These are phyloP conservation scores for Globisporangium carolinianum DNA, from an alignment of 352 stramenopile species.

Conservation along the genomic window DNA sequence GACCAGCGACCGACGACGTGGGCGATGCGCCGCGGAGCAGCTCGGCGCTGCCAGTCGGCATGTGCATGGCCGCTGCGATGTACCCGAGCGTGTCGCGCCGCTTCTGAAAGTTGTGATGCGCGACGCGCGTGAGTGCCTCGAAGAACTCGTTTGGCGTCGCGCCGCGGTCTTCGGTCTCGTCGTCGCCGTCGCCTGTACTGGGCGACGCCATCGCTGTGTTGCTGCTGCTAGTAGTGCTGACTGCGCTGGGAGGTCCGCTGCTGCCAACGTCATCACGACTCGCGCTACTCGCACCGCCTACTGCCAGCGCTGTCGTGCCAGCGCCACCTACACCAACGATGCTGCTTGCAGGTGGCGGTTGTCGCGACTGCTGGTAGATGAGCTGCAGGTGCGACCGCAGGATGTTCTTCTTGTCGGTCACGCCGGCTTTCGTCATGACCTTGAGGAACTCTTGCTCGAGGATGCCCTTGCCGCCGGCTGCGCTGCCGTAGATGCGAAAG, in stretches of 20 bases:
- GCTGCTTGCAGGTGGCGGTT: constrained; percentile 6
- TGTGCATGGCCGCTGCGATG: constrained; percentile 28
- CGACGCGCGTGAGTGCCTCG: constrained; percentile 62
- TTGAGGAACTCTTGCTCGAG: constrained; percentile 80
- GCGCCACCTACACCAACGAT: not conserved
- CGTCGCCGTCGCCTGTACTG: constrained; percentile 23
- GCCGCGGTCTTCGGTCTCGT: constrained; percentile 46
- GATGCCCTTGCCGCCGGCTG: constrained; percentile 55
- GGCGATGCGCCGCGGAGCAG: not conserved
- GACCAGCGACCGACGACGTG: not conserved
- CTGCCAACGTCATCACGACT: not conserved
- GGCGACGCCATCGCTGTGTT: not conserved
- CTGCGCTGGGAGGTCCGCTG: not conserved
- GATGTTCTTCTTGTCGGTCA: constrained; percentile 82
- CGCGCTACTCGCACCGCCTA: constrained; percentile 11
- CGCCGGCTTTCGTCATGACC: constrained; percentile 66
- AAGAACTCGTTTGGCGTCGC: constrained; percentile 78
- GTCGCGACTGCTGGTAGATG: constrained; percentile 66
- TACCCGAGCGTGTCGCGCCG: constrained; percentile 32
- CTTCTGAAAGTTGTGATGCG: constrained; percentile 66
- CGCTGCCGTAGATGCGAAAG: constrained; percentile 66
- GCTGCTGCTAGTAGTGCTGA: not conserved
- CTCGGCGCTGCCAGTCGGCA: constrained; percentile 9
- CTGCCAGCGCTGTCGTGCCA: not conserved
- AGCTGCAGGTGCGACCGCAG: constrained; percentile 57